Conservation (phyloP, 2,329 filamentous ascomycete genomes). For the Stemphylium lycopersici region DNA sequence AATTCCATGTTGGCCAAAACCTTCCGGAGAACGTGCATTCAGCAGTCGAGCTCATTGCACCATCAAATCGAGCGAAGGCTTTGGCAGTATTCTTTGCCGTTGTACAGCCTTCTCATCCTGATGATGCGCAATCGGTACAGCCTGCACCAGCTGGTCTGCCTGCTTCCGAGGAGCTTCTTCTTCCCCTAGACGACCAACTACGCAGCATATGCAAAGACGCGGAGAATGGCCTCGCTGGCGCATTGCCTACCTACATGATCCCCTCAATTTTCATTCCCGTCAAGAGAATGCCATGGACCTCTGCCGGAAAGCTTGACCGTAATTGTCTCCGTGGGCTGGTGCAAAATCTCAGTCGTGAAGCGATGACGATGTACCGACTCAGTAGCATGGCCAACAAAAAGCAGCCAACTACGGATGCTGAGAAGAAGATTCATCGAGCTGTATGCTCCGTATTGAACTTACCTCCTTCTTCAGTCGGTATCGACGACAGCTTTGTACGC, state of each 20-base stretch:
- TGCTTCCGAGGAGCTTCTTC: slow-evolving; percentile 35
- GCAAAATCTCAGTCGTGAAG: slow-evolving; percentile 37
- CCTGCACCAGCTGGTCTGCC: slow-evolving; percentile 26
- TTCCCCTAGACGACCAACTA: slow-evolving; percentile 34
- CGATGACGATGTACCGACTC: slow-evolving; percentile 38
- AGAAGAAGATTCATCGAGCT: slow-evolving; percentile 41
- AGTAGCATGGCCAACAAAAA: slow-evolving; percentile 37
- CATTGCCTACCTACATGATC: slow-evolving; percentile 45
- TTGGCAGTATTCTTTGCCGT: slow-evolving; percentile 42
- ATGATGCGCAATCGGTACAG: slow-evolving; percentile 17
- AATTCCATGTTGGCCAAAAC: slow-evolving; percentile 42
- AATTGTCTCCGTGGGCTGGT: slow-evolving; percentile 36
- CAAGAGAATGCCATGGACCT: slow-evolving; percentile 40
- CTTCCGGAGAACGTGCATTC: slow-evolving; percentile 41
- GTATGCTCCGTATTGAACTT: slow-evolving; percentile 39
- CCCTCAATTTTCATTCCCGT: slow-evolving; percentile 43
- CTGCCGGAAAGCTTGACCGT: slow-evolving; percentile 43
- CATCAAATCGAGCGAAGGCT: slow-evolving; percentile 39
- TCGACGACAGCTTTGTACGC: slow-evolving; percentile 45
- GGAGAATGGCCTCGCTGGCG: slow-evolving; percentile 37
- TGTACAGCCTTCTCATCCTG: slow-evolving; percentile 16
- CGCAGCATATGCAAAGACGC: slow-evolving; percentile 38
- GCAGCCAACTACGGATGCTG: slow-evolving; percentile 31
- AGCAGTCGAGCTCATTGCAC: slow-evolving; percentile 42
- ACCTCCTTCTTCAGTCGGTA: slow-evolving; percentile 30